Evolutionary conservation across 345 rosid genomes (phyloP).

Genomic region (Sonneratia alba): DNA sequence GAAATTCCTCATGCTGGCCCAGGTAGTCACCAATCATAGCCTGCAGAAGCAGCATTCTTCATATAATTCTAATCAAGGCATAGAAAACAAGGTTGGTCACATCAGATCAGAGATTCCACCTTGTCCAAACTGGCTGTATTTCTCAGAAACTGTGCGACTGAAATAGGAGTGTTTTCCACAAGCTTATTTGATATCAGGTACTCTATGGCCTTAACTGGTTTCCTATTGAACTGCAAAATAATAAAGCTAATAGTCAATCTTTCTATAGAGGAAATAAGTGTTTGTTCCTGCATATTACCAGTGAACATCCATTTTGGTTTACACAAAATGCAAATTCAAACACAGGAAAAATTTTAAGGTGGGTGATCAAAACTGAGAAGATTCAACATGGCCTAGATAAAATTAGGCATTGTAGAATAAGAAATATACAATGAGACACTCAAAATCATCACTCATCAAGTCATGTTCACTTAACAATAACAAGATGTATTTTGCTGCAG

Average conservation of each 20-base stretch:
- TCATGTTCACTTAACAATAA: background rate
- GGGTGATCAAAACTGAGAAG: background rate
- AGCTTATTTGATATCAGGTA: slow-evolving; percentile 69
- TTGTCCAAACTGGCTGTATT: slow-evolving; percentile 63
- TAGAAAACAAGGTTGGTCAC: slow-evolving; percentile 4
- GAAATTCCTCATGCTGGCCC: slow-evolving; percentile 98
- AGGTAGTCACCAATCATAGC: slow-evolving; percentile 90
- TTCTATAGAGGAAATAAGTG: background rate
- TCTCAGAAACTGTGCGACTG: slow-evolving; percentile 86
- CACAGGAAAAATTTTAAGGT: background rate
- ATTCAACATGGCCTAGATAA: background rate
- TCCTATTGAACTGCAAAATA: slow-evolving; percentile 81
- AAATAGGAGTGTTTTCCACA: slow-evolving; percentile 63
- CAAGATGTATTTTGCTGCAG: background rate
- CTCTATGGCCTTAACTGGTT: slow-evolving; percentile 65
- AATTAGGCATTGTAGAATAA: background rate
- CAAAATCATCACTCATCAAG: background rate
- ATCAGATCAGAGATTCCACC: slow-evolving; percentile 31
- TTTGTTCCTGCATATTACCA: background rate
- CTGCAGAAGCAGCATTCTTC: slow-evolving; percentile 34
- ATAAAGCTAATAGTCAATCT: slow-evolving; percentile 16
- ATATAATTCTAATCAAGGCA: slow-evolving; percentile 9
- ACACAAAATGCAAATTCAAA: background rate
- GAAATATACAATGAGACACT: background rate
- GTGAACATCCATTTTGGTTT: background rate